These are phyloP conservation scores for Leccinum variicolor DNA, from an alignment of 768 basidiomycete species.

Conservation along the genomic window DNA sequence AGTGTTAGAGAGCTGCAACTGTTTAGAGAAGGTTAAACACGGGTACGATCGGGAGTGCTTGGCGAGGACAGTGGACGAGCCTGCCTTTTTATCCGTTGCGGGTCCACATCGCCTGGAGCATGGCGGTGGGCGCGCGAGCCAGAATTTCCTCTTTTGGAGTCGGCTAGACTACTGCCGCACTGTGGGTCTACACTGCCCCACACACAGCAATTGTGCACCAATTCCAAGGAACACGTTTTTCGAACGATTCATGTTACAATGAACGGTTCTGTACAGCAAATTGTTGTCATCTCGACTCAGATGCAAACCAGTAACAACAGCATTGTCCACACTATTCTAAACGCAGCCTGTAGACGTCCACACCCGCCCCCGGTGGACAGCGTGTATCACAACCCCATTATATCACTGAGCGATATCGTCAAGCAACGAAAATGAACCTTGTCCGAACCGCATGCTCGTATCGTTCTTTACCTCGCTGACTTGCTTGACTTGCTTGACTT, in stretches of 20 bases:
- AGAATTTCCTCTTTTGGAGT: no score
- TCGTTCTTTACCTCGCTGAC: conserved; percentile 23
- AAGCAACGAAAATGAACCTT: conserved; percentile 40
- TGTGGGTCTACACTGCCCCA: no score
- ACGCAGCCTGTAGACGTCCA: neutral
- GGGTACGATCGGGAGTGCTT: no score
- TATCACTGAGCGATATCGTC: conserved; percentile 36
- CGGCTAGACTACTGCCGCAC: no score
- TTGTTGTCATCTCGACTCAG: no score
- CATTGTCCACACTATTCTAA: neutral
- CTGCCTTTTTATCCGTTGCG: neutral
- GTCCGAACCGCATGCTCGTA: conserved; percentile 7
- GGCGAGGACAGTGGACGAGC: no score
- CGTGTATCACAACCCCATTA: neutral
- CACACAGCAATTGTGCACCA: no score
- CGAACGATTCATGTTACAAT: no score
- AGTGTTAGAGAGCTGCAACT: no score
- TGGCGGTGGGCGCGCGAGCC: no score
- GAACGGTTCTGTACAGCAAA: neutral
- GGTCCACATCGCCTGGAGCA: no score
- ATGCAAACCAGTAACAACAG: neutral
- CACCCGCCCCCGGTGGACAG: neutral
- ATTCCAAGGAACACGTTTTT: no score
- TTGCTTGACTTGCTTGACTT: conserved; percentile 4
- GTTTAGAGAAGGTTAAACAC: neutral